Evolutionary conservation across 148 eudicot species (phyloP).

Genomic region (Diospyros kaki): DNA sequence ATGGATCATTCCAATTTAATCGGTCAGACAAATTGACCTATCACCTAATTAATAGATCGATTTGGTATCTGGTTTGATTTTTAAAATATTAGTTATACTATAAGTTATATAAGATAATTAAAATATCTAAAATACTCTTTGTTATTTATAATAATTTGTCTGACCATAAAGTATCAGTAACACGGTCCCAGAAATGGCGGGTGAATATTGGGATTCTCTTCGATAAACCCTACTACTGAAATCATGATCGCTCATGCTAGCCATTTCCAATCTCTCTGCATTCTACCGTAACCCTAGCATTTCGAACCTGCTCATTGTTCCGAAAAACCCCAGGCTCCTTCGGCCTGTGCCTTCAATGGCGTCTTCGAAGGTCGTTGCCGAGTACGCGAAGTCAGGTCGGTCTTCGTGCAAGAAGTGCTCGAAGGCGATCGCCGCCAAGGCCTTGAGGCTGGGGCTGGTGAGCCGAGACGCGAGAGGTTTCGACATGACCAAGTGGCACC

Average conservation of each 20-base stretch:
- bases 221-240: no score
- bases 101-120: no score
- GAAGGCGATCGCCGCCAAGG: slow-evolving; percentile 34
- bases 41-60: no score
- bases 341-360: slow-evolving; percentile 19
- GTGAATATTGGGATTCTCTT: no score
- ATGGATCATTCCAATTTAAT: no score
- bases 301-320: background rate
- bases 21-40: no score
- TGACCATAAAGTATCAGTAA: no score
- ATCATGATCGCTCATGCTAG: slow-evolving; percentile 3
- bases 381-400: slow-evolving; percentile 73
- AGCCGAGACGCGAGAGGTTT: slow-evolving; percentile 49
- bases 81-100: no score
- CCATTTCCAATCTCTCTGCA: background rate
- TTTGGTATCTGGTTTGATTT: no score
- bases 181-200: no score
- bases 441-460: slow-evolving; percentile 53
- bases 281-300: background rate
- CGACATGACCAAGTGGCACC: slow-evolving; percentile 77
- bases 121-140: no score
- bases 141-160: no score
- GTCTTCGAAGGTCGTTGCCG: slow-evolving; percentile 43
- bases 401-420: slow-evolving; percentile 71
- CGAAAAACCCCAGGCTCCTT: slow-evolving; percentile 16